A percentile compares a stretch with the other conserved stretches of the same genome.
phyloP scores from a whole-genome alignment of 192 early-diverging fungal species.

The Coemansia guatemalensis region DNA sequence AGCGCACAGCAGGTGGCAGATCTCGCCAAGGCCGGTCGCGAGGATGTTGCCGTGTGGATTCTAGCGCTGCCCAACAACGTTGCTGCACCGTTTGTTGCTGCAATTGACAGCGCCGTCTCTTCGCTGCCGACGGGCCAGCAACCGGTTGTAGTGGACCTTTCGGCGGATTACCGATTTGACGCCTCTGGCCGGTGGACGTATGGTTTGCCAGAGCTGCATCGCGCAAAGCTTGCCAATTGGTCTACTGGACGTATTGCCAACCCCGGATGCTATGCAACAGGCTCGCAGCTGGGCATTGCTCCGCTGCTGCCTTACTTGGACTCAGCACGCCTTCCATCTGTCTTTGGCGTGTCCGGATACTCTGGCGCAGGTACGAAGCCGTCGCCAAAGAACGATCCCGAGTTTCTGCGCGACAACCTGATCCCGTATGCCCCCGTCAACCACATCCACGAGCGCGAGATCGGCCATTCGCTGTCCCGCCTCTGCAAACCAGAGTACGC shows the following conservation, averaged over 20 bases:
- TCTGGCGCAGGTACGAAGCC: constrained; percentile 98
- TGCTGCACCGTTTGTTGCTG: constrained; percentile 89
- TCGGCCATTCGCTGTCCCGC: constrained; percentile 68
- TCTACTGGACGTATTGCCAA: constrained; percentile 80
- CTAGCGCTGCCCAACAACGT: constrained; percentile 96
- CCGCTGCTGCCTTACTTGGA: constrained; percentile 76
- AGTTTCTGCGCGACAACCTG: constrained; percentile 83
- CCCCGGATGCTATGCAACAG: constrained; percentile 99
- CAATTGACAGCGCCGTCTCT: constrained; percentile 57
- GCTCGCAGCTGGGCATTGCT: constrained; percentile 85
- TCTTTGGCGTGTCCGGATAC: constrained; percentile 97
- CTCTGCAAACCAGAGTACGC: constrained; percentile 4
- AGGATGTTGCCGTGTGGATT: constrained; percentile 92
- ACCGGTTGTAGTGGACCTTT: constrained; percentile 81
- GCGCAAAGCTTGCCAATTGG: constrained; percentile 53
- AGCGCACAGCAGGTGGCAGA: constrained; percentile 66
- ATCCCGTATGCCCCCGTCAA: constrained; percentile 89
- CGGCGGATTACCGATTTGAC: constrained; percentile 91
- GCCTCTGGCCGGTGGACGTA: constrained; percentile 77
- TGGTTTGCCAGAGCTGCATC: constrained; percentile 83
- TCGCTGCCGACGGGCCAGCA: constrained; percentile 52
- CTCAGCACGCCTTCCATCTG: constrained; percentile 60
- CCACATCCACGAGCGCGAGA: constrained; percentile 97
- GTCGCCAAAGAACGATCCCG: constrained; percentile 92
- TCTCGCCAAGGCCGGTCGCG: constrained; percentile 51